Conservation (phyloP, 495 filamentous ascomycete genomes). For the Penicillium atrosanguineum region DNA sequence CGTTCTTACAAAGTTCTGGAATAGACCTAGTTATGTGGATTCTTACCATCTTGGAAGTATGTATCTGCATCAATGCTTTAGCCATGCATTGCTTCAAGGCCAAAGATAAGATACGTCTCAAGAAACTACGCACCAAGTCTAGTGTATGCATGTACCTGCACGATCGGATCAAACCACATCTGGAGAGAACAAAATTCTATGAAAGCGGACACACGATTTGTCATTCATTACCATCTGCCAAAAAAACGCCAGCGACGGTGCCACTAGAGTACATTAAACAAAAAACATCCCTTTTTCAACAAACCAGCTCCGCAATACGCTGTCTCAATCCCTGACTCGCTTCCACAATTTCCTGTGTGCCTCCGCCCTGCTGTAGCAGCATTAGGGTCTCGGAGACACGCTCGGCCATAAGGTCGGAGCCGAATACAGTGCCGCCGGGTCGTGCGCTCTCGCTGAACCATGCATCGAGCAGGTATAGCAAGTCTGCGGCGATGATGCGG, state of each 20-base stretch:
- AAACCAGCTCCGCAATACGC: conserved; percentile 4
- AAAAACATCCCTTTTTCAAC: background rate
- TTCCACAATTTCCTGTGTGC: background rate
- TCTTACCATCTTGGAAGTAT: too few species aligned
- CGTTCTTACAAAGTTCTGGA: too few species aligned
- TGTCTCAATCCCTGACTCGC: background rate
- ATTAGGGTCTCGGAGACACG: conserved; percentile 46
- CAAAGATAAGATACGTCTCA: too few species aligned
- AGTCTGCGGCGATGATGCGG: conserved; percentile 57
- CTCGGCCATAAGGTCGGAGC: conserved; percentile 49
- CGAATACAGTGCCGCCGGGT: conserved; percentile 51
- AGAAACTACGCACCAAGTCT: too few species aligned
- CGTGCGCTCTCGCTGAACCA: conserved; percentile 65
- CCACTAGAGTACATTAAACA: conserved; percentile 2
- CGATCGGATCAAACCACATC: background rate
- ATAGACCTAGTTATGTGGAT: too few species aligned
- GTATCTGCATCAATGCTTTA: too few species aligned
- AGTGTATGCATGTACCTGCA: too few species aligned
- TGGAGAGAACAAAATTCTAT: background rate
- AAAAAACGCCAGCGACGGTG: conserved; percentile 7
- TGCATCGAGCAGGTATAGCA: conserved; percentile 56
- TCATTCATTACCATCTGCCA: conserved; percentile 12
- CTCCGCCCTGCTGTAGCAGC: conserved; percentile 37
- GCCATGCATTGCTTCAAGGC: too few species aligned
- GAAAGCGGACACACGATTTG: background rate